Evolutionary conservation across 805 yeast genomes (phyloP), one percentile per base, ranked within the genome.

Genomic region (Zygosaccharomyces bisporus): DNA sequence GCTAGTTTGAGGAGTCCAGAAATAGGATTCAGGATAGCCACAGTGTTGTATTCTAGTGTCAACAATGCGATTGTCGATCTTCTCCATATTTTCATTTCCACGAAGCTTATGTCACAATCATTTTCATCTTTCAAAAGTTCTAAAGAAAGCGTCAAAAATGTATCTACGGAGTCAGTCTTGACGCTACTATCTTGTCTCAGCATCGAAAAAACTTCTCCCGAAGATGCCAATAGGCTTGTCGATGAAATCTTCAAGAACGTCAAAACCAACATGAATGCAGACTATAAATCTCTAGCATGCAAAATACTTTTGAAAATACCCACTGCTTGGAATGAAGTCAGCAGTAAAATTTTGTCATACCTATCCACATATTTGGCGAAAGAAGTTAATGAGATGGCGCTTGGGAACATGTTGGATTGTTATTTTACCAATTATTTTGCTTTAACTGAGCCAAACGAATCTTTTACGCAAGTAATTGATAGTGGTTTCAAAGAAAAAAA

Each of bases 1-100:
- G 76, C 90, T 1, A 71, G 83, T 39, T 69, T 90, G 51, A 76
- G 96, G 61, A 79, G 95, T 2, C 83, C 96, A 0, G 96, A 88
- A 57, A 63, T 70, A 30, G 76, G 86, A 0, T 76, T 87, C 45
- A 73, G 72, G 14, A 59, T 82, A n/a, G 60, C 84, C 2, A 76
- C 80, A 3, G 69, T 72, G 8, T 57, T 88, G 6, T 69, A 50
- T 35, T 24, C 49, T 6, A 72, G 41, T 29, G 39, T 63, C 3
- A 40, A 56, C 34, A 43, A 69, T 3, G 43, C 57, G 1, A 50
- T 58, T 1, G 57, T 79, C 16, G 77, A 77, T 44, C 50, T 76
- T n/a, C 64, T 77, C 10, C 57, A 65, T 8, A 53, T 63, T 1
- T 58, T 79, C 7, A 57, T 67, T 2, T 55, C 65, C 38, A 64